These are phyloP conservation scores for Chaetomiaceae sp. DNA, from an alignment of 2,329 filamentous ascomycete genomes.

Conservation along the genomic window DNA sequence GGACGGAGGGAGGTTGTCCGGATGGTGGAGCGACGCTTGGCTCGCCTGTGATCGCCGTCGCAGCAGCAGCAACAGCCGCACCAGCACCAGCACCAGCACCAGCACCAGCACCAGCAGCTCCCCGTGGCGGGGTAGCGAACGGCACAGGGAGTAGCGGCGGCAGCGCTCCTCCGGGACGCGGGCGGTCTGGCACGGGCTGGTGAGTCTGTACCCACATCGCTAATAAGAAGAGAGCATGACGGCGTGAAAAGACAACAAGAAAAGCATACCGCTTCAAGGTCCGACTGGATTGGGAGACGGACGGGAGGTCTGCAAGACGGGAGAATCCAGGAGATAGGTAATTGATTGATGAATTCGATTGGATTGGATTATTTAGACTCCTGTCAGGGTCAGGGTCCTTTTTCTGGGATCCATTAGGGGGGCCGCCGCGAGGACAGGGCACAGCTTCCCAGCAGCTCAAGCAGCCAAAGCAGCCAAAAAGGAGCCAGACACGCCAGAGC, in stretches of 20 bases:
- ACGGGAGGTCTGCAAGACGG: neutral
- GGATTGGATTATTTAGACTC: conserved; percentile 3
- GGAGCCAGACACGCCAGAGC: too few relatives aligned
- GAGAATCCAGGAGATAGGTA: neutral
- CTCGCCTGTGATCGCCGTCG: conserved; percentile 5
- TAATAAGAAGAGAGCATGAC: conserved; percentile 21
- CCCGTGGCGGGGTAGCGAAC: conserved; percentile 18
- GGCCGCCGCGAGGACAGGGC: conserved; percentile 8
- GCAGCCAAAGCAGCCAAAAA: too few relatives aligned
- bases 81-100: neutral
- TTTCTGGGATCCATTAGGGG: conserved; percentile 6
- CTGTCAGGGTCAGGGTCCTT: conserved; percentile 14
- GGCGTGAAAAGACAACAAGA: conserved; percentile 6
- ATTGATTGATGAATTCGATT: neutral
- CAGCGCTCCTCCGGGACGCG: conserved; percentile 14
- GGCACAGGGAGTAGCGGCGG: conserved; percentile 17
- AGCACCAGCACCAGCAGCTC: conserved; percentile 5
- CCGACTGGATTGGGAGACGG: conserved; percentile 6
- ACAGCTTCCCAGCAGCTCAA: conserved; percentile 1
- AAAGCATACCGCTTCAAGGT: conserved; percentile 18
- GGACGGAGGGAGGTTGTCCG: conserved; percentile 16
- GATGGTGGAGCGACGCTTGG: conserved; percentile 12
- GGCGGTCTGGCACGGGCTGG: conserved; percentile 22
- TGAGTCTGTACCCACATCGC: conserved; percentile 29
- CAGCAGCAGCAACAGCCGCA: neutral